Percentiles rank a stretch among this genome's conserved stretches.
Conservation (phyloP, 495 filamentous ascomycete species). For the Podospora anserina region DNA sequence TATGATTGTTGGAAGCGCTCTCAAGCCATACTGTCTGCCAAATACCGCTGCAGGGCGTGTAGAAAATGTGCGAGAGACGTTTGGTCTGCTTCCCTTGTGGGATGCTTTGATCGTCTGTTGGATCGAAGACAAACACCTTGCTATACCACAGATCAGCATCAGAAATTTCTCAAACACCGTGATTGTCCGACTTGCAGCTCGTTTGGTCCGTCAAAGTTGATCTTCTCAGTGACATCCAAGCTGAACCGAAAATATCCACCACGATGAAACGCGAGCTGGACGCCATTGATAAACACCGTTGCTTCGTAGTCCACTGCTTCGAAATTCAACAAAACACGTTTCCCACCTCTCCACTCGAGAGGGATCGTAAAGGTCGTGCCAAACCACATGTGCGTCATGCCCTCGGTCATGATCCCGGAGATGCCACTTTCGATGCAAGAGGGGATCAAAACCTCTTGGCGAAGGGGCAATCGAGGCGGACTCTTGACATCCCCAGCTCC, state of each 20-base stretch:
- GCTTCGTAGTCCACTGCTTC: conserved; percentile 68
- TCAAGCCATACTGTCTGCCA: conserved; percentile 72
- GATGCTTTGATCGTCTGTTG: conserved; percentile 58
- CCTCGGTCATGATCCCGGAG: conserved; percentile 50
- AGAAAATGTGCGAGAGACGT: conserved; percentile 61
- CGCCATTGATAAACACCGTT: conserved; percentile 61
- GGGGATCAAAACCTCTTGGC: conserved; percentile 55
- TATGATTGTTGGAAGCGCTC: conserved; percentile 52
- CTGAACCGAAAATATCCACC: conserved; percentile 63
- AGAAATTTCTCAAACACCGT: not conserved
- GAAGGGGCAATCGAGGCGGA: conserved; percentile 44
- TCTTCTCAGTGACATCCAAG: conserved; percentile 54
- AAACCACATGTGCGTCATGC: conserved; percentile 58
- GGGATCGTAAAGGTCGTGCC: conserved; percentile 56
- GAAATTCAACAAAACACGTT: conserved; percentile 58
- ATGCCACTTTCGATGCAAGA: conserved; percentile 59
- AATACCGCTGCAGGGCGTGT: conserved; percentile 65
- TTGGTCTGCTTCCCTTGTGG: conserved; percentile 64
- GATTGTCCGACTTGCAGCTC: conserved; percentile 45
- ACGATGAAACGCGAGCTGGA: conserved; percentile 50
- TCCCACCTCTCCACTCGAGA: conserved; percentile 38
- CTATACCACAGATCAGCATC: conserved; percentile 27
- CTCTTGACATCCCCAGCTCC: conserved; percentile 37
- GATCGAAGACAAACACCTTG: conserved; percentile 61
- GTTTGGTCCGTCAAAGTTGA: conserved; percentile 45